A percentile compares a stretch with the other conserved stretches of the same genome.
phyloP scores from a whole-genome alignment of 2,329 filamentous ascomycete genomes.

The Fusarium sp. region DNA sequence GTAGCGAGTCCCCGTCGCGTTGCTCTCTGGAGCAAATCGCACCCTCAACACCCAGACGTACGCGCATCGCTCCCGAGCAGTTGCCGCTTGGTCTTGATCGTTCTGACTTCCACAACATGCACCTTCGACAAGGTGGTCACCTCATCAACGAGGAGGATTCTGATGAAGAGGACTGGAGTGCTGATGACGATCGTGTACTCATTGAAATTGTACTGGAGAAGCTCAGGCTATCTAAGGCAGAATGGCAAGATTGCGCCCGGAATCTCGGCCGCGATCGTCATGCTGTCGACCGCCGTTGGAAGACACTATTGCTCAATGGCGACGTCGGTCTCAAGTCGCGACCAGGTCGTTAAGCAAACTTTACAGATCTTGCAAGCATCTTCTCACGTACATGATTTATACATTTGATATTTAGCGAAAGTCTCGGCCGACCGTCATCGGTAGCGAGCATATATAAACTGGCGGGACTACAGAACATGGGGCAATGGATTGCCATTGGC shows the following conservation, averaged over 20 bases:
- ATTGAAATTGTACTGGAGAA: constrained; percentile 76
- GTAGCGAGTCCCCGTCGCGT: constrained; percentile 44
- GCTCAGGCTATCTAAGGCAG: constrained; percentile 70
- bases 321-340: constrained; percentile 68
- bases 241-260: constrained; percentile 75
- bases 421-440: constrained; percentile 14
- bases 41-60: constrained; percentile 68
- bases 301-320: constrained; percentile 68
- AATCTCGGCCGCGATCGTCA: constrained; percentile 70
- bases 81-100: constrained; percentile 69
- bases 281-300: constrained; percentile 70
- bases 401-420: constrained; percentile 35
- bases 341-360: constrained; percentile 58
- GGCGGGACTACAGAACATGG: constrained; percentile 34
- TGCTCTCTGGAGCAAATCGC: constrained; percentile 39
- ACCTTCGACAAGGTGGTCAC: constrained; percentile 46
- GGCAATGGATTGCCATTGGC: constrained; percentile 34
- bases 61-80: constrained; percentile 69
- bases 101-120: constrained; percentile 64
- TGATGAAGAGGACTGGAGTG: constrained; percentile 65
- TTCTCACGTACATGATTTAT: constrained; percentile 34
- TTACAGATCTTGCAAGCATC: constrained; percentile 45
- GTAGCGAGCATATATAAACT: constrained; percentile 31
- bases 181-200: constrained; percentile 72
- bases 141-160: constrained; percentile 55